Conservation (phyloP, 2,329 filamentous ascomycete genomes). For the Ophiostoma quercus region DNA sequence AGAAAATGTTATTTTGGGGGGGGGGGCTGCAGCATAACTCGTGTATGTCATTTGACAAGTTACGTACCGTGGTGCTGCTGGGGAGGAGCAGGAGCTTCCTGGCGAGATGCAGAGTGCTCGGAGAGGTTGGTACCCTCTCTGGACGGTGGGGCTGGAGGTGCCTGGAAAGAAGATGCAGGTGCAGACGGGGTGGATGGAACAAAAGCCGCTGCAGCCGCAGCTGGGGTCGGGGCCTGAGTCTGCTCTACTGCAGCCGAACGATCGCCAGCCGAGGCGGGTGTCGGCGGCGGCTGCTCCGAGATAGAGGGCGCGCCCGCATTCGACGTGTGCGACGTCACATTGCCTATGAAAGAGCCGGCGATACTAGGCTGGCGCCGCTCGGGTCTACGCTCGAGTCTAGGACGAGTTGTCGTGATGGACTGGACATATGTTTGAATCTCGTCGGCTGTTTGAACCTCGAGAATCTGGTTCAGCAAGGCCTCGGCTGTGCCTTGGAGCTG, state of each 20-base stretch:
- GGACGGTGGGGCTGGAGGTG: slow-evolving; percentile 7
- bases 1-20: neutral
- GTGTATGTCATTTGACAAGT: neutral
- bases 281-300: neutral
- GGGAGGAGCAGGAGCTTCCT: slow-evolving; percentile 6
- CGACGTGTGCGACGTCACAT: neutral
- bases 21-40: neutral
- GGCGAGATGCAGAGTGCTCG: slow-evolving; percentile 5
- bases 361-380: slow-evolving; percentile 41
- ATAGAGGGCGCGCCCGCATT: neutral
- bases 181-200: neutral
- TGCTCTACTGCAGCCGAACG: neutral
- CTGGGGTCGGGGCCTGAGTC: neutral
- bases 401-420: slow-evolving; percentile 41
- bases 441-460: slow-evolving; percentile 80
- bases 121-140: slow-evolving; percentile 6
- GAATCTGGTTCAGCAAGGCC: slow-evolving; percentile 70
- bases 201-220: neutral
- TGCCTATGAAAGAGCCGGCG: slow-evolving; percentile 31
- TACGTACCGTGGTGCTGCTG: slow-evolving; percentile 30
- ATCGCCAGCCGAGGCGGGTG: neutral
- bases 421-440: slow-evolving; percentile 73
- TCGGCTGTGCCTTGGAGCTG: slow-evolving; percentile 68
- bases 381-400: slow-evolving; percentile 42
- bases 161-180: neutral